Evolutionary conservation across 306 rosid genomes (phyloP), one percentile per base, ranked within the genome.

Genomic region (Corylus americana): DNA sequence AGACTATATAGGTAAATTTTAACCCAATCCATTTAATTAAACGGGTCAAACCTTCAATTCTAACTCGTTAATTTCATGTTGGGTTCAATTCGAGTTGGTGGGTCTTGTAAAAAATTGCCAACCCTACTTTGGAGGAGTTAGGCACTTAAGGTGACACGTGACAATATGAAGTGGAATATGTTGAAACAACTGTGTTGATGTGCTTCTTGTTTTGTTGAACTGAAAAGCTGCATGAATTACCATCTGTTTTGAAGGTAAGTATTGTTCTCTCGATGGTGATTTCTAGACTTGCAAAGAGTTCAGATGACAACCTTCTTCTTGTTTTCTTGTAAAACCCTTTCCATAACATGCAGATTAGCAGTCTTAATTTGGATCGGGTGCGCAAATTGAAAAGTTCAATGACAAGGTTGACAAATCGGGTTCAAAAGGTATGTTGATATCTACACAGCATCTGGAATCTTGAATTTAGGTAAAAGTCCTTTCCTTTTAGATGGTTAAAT

Each of bases 341-440:
- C 73, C 67, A 53, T 62, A 42, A 68, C 67, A 44, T 61, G 78
- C 89, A 92, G 97, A 92, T 91, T 49, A 89, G 96, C 84, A 89
- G 93, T 85, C 91, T 88, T 4, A 90, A 92, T 84, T 88, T 92
- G 93, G 96, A 92, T 69, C 86, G 85, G 76, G 93, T 92, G 22
- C 88, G 96, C 39, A 92, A 89, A 80, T 68, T 92, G 72, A 92
- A 92, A 71, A 86, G 97, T 83, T 85, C 92, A 64, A 91, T 92
- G 97, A 90, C 96, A 39, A 89, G 96, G 80, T 78, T 92, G 83
- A 92, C 97, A 29, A 92, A 82, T 70, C 89, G 93, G 72, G 97
- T 92, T 85, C 97, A 89, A 75, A 92, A 92, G 93, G 97, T 92
- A 80, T 71, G 81, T 72, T 77, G 8, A 58, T 68, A 51, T 59